Conservation (phyloP, 2,329 filamentous ascomycete species). For the Venturia pyrina region DNA sequence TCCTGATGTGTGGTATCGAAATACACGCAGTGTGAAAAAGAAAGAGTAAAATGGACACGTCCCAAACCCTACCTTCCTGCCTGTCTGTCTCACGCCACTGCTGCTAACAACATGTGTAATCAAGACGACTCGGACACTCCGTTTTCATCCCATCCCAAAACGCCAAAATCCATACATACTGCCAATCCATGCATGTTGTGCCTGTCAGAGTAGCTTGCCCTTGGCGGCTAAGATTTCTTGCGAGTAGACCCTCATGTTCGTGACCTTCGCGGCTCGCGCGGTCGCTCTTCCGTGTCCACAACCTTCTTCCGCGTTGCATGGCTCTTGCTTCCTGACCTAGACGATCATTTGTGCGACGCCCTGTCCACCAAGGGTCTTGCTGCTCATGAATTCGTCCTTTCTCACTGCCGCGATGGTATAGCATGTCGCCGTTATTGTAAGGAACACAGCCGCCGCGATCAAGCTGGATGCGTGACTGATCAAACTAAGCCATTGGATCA, state of each 20-base stretch:
- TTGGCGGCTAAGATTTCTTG: neutral
- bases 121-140: neutral
- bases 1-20: neutral
- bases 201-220: neutral
- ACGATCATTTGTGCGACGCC: conserved; percentile 98
- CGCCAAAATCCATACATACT: neutral
- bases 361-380: conserved; percentile 90
- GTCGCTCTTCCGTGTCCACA: neutral
- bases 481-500: conserved; percentile 77
- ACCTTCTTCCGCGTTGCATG: neutral
- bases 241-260: no score
- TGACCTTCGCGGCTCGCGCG: neutral
- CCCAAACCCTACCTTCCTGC: neutral
- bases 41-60: neutral
- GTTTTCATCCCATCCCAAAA: neutral
- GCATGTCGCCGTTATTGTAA: conserved; percentile 67
- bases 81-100: neutral
- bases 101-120: neutral
- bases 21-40: neutral
- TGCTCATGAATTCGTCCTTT: conserved; percentile 78
- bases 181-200: neutral
- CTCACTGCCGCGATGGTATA: conserved; percentile 72
- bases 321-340: conserved; percentile 30
- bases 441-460: conserved; percentile 75
- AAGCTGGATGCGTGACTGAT: conserved; percentile 55